These are phyloP conservation scores for Flueggea neowawraea DNA, from an alignment of 441 rosid species.

Conservation along the genomic window DNA sequence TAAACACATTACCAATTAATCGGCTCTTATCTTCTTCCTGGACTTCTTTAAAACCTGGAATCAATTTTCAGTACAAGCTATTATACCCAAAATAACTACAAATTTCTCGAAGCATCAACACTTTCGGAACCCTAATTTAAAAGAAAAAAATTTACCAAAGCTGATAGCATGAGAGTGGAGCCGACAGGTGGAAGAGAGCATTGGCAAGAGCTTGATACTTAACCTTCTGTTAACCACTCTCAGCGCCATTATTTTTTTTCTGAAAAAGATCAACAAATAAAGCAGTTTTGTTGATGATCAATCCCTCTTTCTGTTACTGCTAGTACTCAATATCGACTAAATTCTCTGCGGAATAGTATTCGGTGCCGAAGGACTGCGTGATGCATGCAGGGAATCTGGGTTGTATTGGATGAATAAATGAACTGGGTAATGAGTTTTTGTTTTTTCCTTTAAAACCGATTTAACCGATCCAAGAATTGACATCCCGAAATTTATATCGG, in stretches of 20 bases:
- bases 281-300: too few relatives aligned
- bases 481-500: too few relatives aligned
- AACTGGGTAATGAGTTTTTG: too few relatives aligned
- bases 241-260: conserved; percentile 49
- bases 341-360: too few relatives aligned
- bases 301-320: too few relatives aligned
- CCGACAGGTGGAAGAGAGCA: conserved; percentile 39
- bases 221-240: conserved; percentile 40
- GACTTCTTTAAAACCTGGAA: conserved; percentile 84
- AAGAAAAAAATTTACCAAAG: conserved; percentile 55
- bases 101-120: background rate
- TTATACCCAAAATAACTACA: background rate
- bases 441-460: too few relatives aligned
- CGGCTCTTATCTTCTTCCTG: conserved; percentile 82
- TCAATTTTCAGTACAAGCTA: background rate
- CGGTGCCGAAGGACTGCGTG: too few relatives aligned
- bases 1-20: conserved; percentile 85
- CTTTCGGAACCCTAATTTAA: background rate
- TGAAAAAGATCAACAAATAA: too few relatives aligned
- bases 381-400: too few relatives aligned
- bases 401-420: too few relatives aligned
- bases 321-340: too few relatives aligned
- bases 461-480: too few relatives aligned
- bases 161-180: conserved; percentile 94
- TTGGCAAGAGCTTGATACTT: conserved; percentile 34